Conservation (phyloP, 805 yeast genomes). For the Hanseniaspora singularis region DNA sequence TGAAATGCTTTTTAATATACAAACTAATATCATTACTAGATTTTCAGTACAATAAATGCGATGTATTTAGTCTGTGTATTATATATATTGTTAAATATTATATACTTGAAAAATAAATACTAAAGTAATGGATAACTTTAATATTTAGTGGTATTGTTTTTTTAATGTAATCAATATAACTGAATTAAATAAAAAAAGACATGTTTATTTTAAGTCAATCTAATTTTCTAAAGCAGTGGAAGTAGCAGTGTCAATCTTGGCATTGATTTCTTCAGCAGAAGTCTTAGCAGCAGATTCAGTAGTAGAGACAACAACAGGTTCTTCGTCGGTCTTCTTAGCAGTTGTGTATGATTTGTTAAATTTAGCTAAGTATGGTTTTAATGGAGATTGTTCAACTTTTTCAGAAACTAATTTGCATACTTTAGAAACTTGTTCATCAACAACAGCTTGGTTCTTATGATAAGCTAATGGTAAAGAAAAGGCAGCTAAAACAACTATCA, state of each 20-base stretch:
- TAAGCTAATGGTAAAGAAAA: conserved; percentile 72
- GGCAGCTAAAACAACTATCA: conserved; percentile 47
- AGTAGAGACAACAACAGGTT: conserved; percentile 45
- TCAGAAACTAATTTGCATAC: conserved; percentile 37
- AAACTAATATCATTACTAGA: no score
- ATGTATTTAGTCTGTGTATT: no score
- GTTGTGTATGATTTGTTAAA: conserved; percentile 41
- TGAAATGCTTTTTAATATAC: no score
- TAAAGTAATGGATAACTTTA: no score
- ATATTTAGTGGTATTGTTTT: not conserved
- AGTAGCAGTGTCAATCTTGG: conserved; percentile 15
- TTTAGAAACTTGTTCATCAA: conserved; percentile 45
- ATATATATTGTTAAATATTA: no score
- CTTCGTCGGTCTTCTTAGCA: conserved; percentile 34
- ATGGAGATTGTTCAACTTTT: conserved; percentile 36
- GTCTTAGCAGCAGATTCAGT: conserved; percentile 39
- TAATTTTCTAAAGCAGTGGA: conserved; percentile 16
- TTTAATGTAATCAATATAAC: no score
- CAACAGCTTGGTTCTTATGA: conserved; percentile 36
- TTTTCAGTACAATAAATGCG: no score
- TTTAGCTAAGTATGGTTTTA: conserved; percentile 45
- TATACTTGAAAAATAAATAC: no score
- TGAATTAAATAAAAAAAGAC: not conserved
- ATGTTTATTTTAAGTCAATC: no score
- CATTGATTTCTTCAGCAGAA: conserved; percentile 31